A percentile compares a stretch with the other conserved stretches of the same genome.
phyloP scores from a whole-genome alignment of 306 rosid species.

The Hippophae rhamnoides region DNA sequence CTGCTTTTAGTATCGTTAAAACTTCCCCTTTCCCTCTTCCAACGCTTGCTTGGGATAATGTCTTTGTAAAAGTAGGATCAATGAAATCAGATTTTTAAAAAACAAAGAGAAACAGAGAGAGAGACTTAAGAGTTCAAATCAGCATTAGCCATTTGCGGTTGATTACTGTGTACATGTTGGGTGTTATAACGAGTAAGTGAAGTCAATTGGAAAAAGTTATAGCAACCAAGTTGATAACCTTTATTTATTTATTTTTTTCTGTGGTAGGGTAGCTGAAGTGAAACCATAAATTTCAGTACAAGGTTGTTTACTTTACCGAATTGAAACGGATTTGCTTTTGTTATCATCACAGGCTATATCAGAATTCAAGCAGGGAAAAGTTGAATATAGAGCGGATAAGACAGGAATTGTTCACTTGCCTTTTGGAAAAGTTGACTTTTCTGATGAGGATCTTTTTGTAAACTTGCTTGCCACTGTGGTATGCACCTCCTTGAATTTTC shows the following conservation, averaged over 20 bases:
- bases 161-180: neutral
- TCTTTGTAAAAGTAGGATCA: constrained; percentile 1
- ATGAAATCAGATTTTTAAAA: neutral
- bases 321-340: neutral
- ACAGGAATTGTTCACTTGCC: constrained; percentile 97
- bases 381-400: constrained; percentile 93
- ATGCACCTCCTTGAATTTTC: constrained; percentile 28
- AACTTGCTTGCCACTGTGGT: constrained; percentile 81
- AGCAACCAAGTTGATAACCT: neutral
- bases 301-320: neutral
- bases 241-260: neutral
- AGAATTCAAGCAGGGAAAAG: constrained; percentile 97
- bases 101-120: neutral
- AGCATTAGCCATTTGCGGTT: neutral
- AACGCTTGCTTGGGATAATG: neutral
- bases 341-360: constrained; percentile 63
- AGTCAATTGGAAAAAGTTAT: neutral
- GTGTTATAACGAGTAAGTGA: neutral
- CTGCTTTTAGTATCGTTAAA: neutral
- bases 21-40: neutral
- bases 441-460: constrained; percentile 76
- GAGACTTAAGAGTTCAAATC: neutral
- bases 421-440: constrained; percentile 75
- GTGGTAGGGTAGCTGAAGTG: neutral
- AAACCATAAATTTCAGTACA: neutral